These are phyloP conservation scores for Solanum bukasovii DNA, from an alignment of 257 asterid species.

Conservation along the genomic window DNA sequence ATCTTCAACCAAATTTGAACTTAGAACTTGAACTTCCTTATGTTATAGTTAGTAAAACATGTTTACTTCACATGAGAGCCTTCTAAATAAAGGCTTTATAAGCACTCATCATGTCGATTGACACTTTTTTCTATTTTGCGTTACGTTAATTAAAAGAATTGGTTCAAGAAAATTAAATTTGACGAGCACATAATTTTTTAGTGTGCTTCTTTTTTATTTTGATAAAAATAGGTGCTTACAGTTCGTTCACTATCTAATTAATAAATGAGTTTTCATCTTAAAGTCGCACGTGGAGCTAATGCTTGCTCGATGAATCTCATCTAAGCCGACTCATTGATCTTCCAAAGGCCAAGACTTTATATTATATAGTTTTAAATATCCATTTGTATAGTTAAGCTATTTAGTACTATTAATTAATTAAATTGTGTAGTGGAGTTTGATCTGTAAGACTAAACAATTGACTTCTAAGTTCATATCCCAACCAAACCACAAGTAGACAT, in stretches of 20 bases:
- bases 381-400: not conserved
- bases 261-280: not conserved
- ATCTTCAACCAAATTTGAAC: too few species aligned
- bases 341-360: not conserved
- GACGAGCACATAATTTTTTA: not conserved
- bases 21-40: too few species aligned
- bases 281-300: not conserved
- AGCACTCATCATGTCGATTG: not conserved
- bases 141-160: not conserved
- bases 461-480: not conserved
- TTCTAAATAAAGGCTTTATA: not conserved
- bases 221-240: too few species aligned
- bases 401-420: not conserved
- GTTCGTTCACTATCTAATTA: too few species aligned
- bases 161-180: too few species aligned
- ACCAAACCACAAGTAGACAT: not conserved
- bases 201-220: not conserved
- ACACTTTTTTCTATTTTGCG: not conserved
- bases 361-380: not conserved
- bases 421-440: not conserved
- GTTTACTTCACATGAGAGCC: not conserved
- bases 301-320: not conserved
- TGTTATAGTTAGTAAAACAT: too few species aligned
- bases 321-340: not conserved
- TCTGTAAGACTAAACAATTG: not conserved